These are phyloP conservation scores for Penicillium lividum DNA, from an alignment of 495 filamentous ascomycete species.

Conservation along the genomic window DNA sequence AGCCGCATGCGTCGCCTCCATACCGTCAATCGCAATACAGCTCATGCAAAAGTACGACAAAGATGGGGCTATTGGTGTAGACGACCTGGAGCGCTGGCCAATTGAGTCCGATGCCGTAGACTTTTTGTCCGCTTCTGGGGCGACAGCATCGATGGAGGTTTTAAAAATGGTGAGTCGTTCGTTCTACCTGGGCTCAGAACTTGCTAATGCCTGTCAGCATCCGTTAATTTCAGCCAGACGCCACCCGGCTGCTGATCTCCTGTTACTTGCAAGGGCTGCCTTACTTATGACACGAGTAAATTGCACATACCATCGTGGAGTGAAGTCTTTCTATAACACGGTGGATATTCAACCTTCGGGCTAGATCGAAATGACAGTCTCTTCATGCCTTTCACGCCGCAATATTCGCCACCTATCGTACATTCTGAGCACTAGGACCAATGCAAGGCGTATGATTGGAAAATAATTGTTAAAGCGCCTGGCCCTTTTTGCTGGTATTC, in stretches of 20 bases:
- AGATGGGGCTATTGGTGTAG: conserved; percentile 33
- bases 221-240: conserved; percentile 6
- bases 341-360: no score
- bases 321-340: no score
- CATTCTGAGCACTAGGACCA: no score
- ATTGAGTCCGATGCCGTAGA: conserved; percentile 25
- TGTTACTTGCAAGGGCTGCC: conserved; percentile 8
- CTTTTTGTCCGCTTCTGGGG: conserved; percentile 24
- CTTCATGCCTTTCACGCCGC: no score
- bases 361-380: no score
- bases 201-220: conserved; percentile 11
- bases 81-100: conserved; percentile 33
- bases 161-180: conserved; percentile 17
- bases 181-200: no score
- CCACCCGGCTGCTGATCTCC: conserved; percentile 9
- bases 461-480: no score
- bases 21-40: conserved; percentile 32
- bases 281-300: conserved; percentile 4
- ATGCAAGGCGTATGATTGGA: no score
- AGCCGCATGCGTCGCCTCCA: conserved; percentile 17
- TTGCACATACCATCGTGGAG: no score
- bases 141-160: conserved; percentile 17
- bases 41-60: conserved; percentile 42
- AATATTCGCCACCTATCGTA: no score
- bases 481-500: no score